Percentiles rank a stretch among this genome's conserved stretches.
Conservation (phyloP, 73 alveolate species). For the Urostyla sp. region DNA sequence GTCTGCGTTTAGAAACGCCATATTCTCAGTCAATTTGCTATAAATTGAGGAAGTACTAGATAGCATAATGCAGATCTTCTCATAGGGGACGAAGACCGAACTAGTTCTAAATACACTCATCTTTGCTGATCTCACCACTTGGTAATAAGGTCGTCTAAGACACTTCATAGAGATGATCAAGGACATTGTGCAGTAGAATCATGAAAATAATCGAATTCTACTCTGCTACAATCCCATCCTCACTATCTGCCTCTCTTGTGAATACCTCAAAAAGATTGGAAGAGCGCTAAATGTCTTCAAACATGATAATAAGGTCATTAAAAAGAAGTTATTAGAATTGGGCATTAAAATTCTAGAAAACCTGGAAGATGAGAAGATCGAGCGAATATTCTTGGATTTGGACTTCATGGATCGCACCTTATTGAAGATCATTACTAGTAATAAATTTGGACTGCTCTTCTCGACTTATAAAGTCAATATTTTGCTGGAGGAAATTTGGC, state of each 20-base stretch:
- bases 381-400: constrained; percentile 52
- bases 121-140: constrained; percentile 56
- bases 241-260: constrained; percentile 54
- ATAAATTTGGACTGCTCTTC: constrained; percentile 39
- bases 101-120: constrained; percentile 38
- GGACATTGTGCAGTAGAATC: constrained; percentile 36
- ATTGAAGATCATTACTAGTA: constrained; percentile 32
- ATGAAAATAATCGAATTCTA: constrained; percentile 42
- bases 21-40: constrained; percentile 15
- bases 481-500: constrained; percentile 64
- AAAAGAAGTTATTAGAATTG: constrained; percentile 20
- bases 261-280: constrained; percentile 43
- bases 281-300: constrained; percentile 46
- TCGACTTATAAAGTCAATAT: constrained; percentile 56
- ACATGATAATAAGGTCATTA: constrained; percentile 58
- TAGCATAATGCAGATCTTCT: constrained; percentile 13
- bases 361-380: constrained; percentile 58
- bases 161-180: constrained; percentile 41
- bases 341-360: constrained; percentile 53
- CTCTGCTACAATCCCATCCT: constrained; percentile 57
- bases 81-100: constrained; percentile 45
- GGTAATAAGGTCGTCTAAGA: constrained; percentile 48
- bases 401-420: constrained; percentile 63
- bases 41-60: not conserved
- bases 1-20: constrained; percentile 50